Percentiles rank a stretch among this genome's conserved stretches.
Conservation (phyloP, 2,329 filamentous ascomycete genomes). For the Aureobasidium sp. region DNA sequence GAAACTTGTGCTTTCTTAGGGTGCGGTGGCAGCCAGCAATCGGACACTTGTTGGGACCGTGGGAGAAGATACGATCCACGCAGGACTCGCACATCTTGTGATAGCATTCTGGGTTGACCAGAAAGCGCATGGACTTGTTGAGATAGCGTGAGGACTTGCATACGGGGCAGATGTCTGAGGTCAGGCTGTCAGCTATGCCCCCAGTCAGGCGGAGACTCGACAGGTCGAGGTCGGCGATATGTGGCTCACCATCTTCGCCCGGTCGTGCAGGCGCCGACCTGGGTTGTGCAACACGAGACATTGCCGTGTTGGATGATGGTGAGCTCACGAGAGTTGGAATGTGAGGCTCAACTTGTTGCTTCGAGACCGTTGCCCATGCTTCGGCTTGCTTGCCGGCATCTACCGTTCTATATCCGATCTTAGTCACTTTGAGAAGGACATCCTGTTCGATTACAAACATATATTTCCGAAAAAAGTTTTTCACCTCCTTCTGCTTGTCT, state of each 20-base stretch:
- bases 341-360: constrained; percentile 3
- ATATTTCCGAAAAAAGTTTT: background rate
- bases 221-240: constrained; percentile 16
- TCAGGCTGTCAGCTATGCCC: constrained; percentile 17
- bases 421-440: constrained; percentile 3
- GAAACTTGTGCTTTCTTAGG: constrained; percentile 76
- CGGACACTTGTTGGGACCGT: constrained; percentile 86
- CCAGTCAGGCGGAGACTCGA: constrained; percentile 10
- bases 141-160: constrained; percentile 97
- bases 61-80: constrained; percentile 87
- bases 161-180: constrained; percentile 76
- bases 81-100: constrained; percentile 98
- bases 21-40: constrained; percentile 84
- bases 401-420: constrained; percentile 1
- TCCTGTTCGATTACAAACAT: constrained; percentile 7
- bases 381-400: constrained; percentile 2
- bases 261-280: constrained; percentile 21
- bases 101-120: constrained; percentile 97
- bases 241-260: constrained; percentile 28
- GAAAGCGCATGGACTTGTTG: constrained; percentile 87
- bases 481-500: background rate
- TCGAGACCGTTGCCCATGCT: background rate
- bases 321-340: constrained; percentile 16
- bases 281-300: constrained; percentile 29
- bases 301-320: constrained; percentile 21